Evolutionary conservation across 768 basidiomycete species (phyloP).

Genomic region (Amanita fuliginea): DNA sequence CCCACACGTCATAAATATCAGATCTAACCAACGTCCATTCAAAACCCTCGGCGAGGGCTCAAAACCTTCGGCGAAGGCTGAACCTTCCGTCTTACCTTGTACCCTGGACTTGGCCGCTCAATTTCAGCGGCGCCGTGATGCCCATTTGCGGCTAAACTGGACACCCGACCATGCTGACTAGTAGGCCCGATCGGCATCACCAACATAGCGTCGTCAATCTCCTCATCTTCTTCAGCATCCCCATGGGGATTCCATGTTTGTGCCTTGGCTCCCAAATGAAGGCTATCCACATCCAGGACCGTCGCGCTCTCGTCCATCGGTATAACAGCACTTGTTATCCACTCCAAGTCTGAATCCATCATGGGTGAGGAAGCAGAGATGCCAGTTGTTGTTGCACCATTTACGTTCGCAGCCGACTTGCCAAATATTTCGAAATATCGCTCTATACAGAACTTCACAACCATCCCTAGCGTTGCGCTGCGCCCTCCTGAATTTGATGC

Average conservation of each 20-base stretch:
- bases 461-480: slow-evolving; percentile 52
- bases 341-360: slow-evolving; percentile 6
- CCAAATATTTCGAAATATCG: slow-evolving; percentile 83
- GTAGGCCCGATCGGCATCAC: slow-evolving; percentile 60
- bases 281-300: slow-evolving; percentile 8
- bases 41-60: too few relatives aligned
- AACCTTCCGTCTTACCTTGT: not conserved
- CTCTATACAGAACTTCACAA: slow-evolving; percentile 71
- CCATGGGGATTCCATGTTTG: too few relatives aligned
- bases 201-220: slow-evolving; percentile 66
- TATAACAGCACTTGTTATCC: not conserved
- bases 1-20: too few relatives aligned
- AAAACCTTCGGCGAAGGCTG: too few relatives aligned
- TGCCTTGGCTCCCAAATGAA: not conserved
- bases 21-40: too few relatives aligned
- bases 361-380: slow-evolving; percentile 3
- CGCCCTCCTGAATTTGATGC: slow-evolving; percentile 23
- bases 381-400: slow-evolving; percentile 39
- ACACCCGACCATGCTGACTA: slow-evolving; percentile 9
- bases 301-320: slow-evolving; percentile 8
- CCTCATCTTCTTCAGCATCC: slow-evolving; percentile 42
- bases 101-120: not conserved
- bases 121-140: not conserved
- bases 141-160: not conserved
- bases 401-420: slow-evolving; percentile 62